Percentiles rank a stretch among this genome's conserved stretches.
Evolutionary conservation across 306 rosid genomes (phyloP).

Genomic region (Glycine tomentella): DNA sequence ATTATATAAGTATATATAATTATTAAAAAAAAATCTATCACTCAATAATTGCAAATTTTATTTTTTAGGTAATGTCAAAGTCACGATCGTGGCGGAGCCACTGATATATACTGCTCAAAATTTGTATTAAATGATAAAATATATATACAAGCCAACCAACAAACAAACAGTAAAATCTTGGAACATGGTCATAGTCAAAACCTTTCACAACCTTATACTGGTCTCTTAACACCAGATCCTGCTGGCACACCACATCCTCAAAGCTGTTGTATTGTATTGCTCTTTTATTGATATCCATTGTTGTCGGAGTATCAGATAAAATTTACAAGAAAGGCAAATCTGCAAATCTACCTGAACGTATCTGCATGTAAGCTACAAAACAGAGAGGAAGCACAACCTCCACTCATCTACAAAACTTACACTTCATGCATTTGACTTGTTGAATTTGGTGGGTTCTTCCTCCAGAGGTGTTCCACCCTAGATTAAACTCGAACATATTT

Average conservation of each 20-base stretch:
- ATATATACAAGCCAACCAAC: constrained; percentile 35
- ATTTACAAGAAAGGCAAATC: constrained; percentile 38
- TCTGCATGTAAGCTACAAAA: constrained; percentile 41
- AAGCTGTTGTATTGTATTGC: constrained; percentile 41
- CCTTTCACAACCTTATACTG: constrained; percentile 39
- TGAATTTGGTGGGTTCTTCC: not conserved
- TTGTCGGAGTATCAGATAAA: constrained; percentile 37
- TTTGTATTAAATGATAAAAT: constrained; percentile 17
- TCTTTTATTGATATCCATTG: constrained; percentile 35
- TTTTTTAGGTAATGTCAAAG: too few relatives aligned
- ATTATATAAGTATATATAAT: too few relatives aligned
- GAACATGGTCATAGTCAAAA: constrained; percentile 38
- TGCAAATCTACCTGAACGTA: not conserved
- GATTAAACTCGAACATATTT: too few relatives aligned
- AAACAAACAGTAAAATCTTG: constrained; percentile 28
- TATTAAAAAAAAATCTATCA: too few relatives aligned
- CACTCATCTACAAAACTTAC: constrained; percentile 58
- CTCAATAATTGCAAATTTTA: too few relatives aligned
- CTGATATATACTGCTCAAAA: constrained; percentile 4
- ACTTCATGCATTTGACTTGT: constrained; percentile 43
- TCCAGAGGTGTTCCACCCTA: not conserved
- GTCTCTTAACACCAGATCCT: constrained; percentile 32
- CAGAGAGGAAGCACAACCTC: constrained; percentile 46
- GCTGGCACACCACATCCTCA: constrained; percentile 47
- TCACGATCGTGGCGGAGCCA: too few relatives aligned